A percentile compares a stretch with the other conserved stretches of the same genome.
Conservation (phyloP, 352 stramenopile species). For the Phytophthora ramorum region DNA sequence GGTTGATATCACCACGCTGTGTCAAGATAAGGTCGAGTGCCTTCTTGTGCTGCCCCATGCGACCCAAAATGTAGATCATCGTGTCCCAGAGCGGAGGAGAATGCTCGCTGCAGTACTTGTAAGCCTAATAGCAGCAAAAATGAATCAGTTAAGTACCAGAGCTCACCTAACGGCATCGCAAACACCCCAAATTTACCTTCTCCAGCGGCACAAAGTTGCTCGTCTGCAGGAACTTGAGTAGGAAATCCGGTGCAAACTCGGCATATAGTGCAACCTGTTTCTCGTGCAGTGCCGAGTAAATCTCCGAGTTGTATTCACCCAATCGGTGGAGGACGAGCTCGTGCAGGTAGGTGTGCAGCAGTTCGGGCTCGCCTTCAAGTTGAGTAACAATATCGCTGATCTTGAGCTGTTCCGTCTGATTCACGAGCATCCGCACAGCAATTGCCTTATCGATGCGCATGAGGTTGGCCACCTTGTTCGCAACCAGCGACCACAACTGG, state of each 20-base stretch:
- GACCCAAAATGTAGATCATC: conserved; percentile 89
- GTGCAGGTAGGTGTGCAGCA: conserved; percentile 81
- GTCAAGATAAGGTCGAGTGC: conserved; percentile 86
- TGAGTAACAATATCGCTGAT: conserved; percentile 82
- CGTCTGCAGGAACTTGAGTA: conserved; percentile 83
- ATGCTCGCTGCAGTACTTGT: conserved; percentile 80
- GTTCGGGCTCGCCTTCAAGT: conserved; percentile 61
- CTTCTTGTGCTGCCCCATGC: conserved; percentile 89
- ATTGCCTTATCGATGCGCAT: conserved; percentile 79
- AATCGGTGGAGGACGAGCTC: conserved; percentile 75
- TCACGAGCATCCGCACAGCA: conserved; percentile 81
- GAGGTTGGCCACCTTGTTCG: conserved; percentile 80
- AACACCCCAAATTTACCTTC: conserved; percentile 60
- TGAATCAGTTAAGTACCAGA: background rate
- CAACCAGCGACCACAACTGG: conserved; percentile 79
- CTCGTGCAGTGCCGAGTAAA: conserved; percentile 76
- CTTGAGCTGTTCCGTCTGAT: conserved; percentile 82
- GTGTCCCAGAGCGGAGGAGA: conserved; percentile 79
- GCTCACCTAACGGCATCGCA: background rate
- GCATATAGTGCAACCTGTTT: conserved; percentile 80
- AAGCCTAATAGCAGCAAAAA: conserved; percentile 48
- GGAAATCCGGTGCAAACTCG: conserved; percentile 62
- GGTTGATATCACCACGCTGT: conserved; percentile 81
- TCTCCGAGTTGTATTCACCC: conserved; percentile 82
- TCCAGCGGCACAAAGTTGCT: conserved; percentile 86